These are phyloP conservation scores for Debaryomyces udenii DNA, from an alignment of 1,139 yeast genomes.

Conservation along the genomic window DNA sequence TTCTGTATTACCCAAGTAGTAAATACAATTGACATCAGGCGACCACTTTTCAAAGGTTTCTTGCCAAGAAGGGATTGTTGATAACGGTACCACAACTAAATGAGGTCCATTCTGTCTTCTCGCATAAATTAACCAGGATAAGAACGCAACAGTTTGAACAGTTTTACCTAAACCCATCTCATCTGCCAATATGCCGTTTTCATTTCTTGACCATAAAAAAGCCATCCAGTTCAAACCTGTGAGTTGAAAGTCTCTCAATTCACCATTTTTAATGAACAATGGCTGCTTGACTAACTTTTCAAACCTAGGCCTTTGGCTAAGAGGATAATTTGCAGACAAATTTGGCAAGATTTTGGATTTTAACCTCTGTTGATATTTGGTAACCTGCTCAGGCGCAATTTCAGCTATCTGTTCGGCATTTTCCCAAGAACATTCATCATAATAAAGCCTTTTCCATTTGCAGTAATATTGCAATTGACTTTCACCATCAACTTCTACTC, in stretches of 20 bases:
- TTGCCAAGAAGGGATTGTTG: constrained; percentile 99
- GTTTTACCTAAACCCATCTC: constrained; percentile 99
- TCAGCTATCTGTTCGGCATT: constrained; percentile 84
- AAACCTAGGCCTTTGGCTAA: constrained; percentile 76
- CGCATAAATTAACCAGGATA: constrained; percentile 92
- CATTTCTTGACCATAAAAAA: constrained; percentile 94
- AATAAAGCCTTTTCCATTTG: constrained; percentile 91
- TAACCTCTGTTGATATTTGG: constrained; percentile 77
- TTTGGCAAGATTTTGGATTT: constrained; percentile 86
- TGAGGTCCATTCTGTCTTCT: constrained; percentile 98
- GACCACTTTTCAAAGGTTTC: constrained; percentile 98
- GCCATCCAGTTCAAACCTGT: constrained; percentile 99
- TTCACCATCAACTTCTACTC: constrained; percentile 63
- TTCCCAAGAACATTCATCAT: constrained; percentile 98
- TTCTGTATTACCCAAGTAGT: constrained; percentile 89
- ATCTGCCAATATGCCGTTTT: constrained; percentile 96
- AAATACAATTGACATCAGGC: constrained; percentile 90
- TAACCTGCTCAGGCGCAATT: constrained; percentile 82
- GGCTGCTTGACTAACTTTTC: constrained; percentile 90
- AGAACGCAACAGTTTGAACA: constrained; percentile 92
- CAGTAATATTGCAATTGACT: constrained; percentile 79
- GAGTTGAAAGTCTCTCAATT: constrained; percentile 92
- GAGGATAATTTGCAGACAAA: constrained; percentile 75
- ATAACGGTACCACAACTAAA: constrained; percentile 90
- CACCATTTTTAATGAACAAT: constrained; percentile 85